Conservation (phyloP, 2,329 filamentous ascomycete species). For the Septoria petroselini region DNA sequence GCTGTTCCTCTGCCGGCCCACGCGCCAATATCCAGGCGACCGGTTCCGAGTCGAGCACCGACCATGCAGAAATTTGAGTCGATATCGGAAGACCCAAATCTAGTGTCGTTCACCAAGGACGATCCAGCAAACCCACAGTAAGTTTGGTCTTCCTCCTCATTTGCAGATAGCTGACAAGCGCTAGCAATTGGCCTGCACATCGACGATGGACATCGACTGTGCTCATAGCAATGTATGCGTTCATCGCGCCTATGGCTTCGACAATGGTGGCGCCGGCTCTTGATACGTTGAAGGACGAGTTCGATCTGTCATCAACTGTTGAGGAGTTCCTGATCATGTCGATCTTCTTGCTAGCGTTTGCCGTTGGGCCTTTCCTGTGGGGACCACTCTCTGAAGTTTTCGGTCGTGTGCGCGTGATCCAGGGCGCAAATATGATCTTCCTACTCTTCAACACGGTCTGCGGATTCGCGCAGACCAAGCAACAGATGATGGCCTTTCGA, state of each 20-base stretch:
- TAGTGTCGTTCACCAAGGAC: conserved; percentile 45
- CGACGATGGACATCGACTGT: conserved; percentile 43
- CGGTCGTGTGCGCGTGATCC: conserved; percentile 34
- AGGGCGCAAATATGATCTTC: conserved; percentile 35
- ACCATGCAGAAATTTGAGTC: conserved; percentile 10
- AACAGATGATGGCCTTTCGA: conserved; percentile 36
- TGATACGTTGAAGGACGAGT: conserved; percentile 29
- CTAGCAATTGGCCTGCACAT: conserved; percentile 39
- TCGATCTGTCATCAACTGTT: conserved; percentile 27
- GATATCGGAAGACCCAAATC: conserved; percentile 29
- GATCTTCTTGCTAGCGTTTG: conserved; percentile 36
- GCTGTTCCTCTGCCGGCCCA: conserved; percentile 10
- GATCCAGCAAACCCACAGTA: conserved; percentile 43
- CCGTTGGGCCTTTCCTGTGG: conserved; percentile 34
- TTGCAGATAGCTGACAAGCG: background rate
- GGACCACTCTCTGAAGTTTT: conserved; percentile 34
- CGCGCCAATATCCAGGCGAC: conserved; percentile 12
- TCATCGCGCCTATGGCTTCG: conserved; percentile 36
- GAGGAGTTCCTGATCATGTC: conserved; percentile 34
- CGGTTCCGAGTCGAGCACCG: conserved; percentile 14
- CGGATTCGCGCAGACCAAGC: conserved; percentile 34
- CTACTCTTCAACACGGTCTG: conserved; percentile 35
- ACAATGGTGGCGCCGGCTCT: conserved; percentile 38
- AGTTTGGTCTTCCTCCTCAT: background rate
- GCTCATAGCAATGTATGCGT: conserved; percentile 39